Percentiles rank a stretch among this genome's conserved stretches.
Conservation (phyloP, 495 filamentous ascomycete genomes). For the Penicillium paradoxum region DNA sequence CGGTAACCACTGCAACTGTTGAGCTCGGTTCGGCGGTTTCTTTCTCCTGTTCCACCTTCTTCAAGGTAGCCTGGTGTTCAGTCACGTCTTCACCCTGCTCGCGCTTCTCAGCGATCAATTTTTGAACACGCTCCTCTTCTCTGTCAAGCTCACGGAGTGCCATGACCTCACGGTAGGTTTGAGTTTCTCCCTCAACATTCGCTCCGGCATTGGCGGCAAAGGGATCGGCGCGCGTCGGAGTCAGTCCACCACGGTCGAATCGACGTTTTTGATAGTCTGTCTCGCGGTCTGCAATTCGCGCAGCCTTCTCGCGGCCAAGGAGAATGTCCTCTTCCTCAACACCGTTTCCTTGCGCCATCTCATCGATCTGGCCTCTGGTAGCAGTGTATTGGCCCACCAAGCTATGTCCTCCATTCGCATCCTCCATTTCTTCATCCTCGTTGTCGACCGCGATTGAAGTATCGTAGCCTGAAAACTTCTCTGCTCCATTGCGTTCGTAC, state of each 20-base stretch:
- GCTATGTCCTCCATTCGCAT: conserved; percentile 67
- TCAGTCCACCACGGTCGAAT: conserved; percentile 73
- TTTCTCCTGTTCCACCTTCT: conserved; percentile 57
- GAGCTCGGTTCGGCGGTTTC: conserved; percentile 68
- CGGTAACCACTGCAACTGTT: conserved; percentile 56
- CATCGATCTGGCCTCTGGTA: conserved; percentile 82
- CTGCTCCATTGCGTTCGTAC: conserved; percentile 74
- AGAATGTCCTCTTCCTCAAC: conserved; percentile 92
- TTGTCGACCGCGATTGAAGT: conserved; percentile 77
- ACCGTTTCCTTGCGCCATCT: conserved; percentile 80
- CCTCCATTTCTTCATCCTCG: conserved; percentile 78
- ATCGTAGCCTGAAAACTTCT: conserved; percentile 90
- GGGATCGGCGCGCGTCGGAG: conserved; percentile 83
- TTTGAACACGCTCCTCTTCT: conserved; percentile 85
- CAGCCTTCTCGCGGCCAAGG: conserved; percentile 79
- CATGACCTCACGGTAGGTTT: conserved; percentile 90
- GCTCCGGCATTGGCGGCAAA: conserved; percentile 73
- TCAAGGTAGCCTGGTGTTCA: conserved; percentile 68
- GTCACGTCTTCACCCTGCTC: conserved; percentile 56
- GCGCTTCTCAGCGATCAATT: conserved; percentile 72
- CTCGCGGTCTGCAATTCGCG: conserved; percentile 84
- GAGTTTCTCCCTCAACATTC: conserved; percentile 60
- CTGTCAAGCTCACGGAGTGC: conserved; percentile 83
- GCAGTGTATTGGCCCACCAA: conserved; percentile 97
- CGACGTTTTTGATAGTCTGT: conserved; percentile 97